phyloP scores from a whole-genome alignment of 768 basidiomycete species.

The Gautieria morchelliformis region DNA sequence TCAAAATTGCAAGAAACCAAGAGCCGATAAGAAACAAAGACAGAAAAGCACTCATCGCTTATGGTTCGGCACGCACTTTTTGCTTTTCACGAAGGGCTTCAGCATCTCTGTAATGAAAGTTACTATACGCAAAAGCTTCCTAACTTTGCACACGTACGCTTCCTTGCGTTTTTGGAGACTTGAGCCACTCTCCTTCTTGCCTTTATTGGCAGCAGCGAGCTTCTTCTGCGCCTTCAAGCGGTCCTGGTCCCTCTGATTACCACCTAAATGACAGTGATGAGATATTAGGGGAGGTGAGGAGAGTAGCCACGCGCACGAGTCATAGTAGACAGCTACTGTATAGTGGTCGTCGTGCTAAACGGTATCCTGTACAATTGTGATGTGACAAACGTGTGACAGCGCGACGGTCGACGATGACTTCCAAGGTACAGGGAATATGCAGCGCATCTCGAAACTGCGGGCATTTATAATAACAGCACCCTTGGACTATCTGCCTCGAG shows the following conservation, averaged over 20 bases:
- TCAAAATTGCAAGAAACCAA: slow-evolving; percentile 5
- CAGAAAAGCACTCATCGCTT: background rate
- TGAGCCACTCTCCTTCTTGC: slow-evolving; percentile 17
- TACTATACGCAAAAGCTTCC: slow-evolving; percentile 9
- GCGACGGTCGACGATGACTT: background rate
- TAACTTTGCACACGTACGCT: slow-evolving; percentile 39
- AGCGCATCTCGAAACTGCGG: too few species aligned
- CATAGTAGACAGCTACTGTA: background rate
- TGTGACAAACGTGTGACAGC: background rate
- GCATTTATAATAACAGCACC: too few species aligned
- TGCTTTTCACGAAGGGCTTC: slow-evolving; percentile 69
- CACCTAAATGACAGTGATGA: slow-evolving; percentile 36
- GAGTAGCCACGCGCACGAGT: background rate
- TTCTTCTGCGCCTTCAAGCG: slow-evolving; percentile 71
- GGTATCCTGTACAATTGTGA: background rate
- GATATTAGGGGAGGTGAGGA: background rate
- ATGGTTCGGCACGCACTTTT: slow-evolving; percentile 39
- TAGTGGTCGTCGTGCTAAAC: too few species aligned
- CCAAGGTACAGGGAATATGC: too few species aligned
- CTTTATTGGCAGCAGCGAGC: slow-evolving; percentile 32
- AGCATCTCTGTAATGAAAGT: slow-evolving; percentile 48
- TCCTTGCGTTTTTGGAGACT: slow-evolving; percentile 63
- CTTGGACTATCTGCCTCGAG: too few species aligned
- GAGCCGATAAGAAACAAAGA: background rate
- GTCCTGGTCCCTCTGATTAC: slow-evolving; percentile 74